A percentile compares a stretch with the other conserved stretches of the same genome.
Conservation (phyloP, 2,329 filamentous ascomycete genomes). For the Pleoardoris graminearum region DNA sequence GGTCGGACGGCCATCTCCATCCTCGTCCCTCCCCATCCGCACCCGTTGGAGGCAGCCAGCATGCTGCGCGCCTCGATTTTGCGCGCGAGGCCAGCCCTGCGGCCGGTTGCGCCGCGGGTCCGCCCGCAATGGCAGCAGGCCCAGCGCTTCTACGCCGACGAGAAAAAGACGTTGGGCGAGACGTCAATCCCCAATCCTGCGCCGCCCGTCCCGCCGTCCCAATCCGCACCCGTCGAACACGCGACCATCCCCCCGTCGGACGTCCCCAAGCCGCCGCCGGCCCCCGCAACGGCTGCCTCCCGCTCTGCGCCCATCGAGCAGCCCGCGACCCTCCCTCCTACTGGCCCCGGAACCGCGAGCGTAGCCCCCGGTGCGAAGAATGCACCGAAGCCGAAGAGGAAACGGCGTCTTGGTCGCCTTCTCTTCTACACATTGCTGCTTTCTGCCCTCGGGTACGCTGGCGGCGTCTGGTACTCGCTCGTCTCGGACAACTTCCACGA, state of each 20-base stretch:
- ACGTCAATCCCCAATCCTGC: slow-evolving; percentile 43
- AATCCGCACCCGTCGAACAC: slow-evolving; percentile 22
- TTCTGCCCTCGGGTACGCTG: slow-evolving; percentile 76
- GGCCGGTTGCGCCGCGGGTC: slow-evolving; percentile 37
- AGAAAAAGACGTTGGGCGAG: slow-evolving; percentile 46
- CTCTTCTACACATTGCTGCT: slow-evolving; percentile 77
- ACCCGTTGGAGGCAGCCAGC: slow-evolving; percentile 48
- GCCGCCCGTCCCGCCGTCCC: slow-evolving; percentile 45
- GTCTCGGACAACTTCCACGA: slow-evolving; percentile 98
- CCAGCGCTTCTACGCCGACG: slow-evolving; percentile 57
- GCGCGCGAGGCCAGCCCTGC: slow-evolving; percentile 51
- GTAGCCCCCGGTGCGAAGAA: slow-evolving; percentile 45
- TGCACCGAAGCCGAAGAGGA: slow-evolving; percentile 63
- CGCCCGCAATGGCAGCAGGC: slow-evolving; percentile 42
- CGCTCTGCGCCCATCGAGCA: slow-evolving; percentile 37
- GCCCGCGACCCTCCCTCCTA: slow-evolving; percentile 45
- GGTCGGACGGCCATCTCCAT: slow-evolving; percentile 15
- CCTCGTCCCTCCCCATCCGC: slow-evolving; percentile 24
- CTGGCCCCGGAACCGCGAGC: slow-evolving; percentile 48
- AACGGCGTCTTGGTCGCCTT: slow-evolving; percentile 70
- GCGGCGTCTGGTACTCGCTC: slow-evolving; percentile 89
- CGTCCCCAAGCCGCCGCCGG: slow-evolving; percentile 52
- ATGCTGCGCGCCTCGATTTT: slow-evolving; percentile 62
- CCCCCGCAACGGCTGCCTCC: slow-evolving; percentile 46
- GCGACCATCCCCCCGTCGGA: slow-evolving; percentile 55